Conservation (phyloP, 768 basidiomycete species). For the Suillus subluteus region DNA sequence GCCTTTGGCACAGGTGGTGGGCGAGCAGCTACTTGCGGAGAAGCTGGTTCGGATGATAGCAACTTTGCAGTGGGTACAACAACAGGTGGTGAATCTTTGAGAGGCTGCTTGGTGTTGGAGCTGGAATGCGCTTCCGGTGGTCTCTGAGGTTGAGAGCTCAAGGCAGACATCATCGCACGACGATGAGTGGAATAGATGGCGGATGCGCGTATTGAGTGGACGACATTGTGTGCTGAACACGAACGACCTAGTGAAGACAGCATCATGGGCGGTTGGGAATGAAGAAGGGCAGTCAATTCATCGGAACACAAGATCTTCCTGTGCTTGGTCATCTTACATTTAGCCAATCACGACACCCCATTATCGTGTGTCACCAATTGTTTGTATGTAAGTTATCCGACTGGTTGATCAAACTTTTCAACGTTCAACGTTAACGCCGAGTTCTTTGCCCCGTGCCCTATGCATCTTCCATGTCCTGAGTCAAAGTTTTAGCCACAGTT, state of each 20-base stretch:
- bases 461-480: neutral
- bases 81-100: slow-evolving; percentile 54
- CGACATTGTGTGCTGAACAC: slow-evolving; percentile 5
- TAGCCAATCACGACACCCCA: neutral
- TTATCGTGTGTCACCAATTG: neutral
- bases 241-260: neutral
- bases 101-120: slow-evolving; percentile 16
- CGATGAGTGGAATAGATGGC: slow-evolving; percentile 34
- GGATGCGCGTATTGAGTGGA: neutral
- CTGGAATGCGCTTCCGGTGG: slow-evolving; percentile 21
- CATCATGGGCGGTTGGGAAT: slow-evolving; percentile 1
- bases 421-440: neutral
- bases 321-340: slow-evolving; percentile 3
- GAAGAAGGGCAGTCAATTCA: neutral
- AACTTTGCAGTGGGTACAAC: slow-evolving; percentile 49
- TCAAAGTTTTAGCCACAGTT: neutral
- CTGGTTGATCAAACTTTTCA: neutral
- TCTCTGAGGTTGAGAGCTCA: slow-evolving; percentile 41
- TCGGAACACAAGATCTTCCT: neutral
- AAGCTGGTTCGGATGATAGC: slow-evolving; percentile 60
- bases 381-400: neutral
- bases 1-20: slow-evolving; percentile 71
- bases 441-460: neutral
- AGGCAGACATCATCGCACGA: slow-evolving; percentile 71
- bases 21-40: slow-evolving; percentile 72